A percentile compares a stretch with the other conserved stretches of the same genome.
These are phyloP conservation scores for Exserohilum rostratum DNA, from an alignment of 2,329 filamentous ascomycete species.

Conservation along the genomic window DNA sequence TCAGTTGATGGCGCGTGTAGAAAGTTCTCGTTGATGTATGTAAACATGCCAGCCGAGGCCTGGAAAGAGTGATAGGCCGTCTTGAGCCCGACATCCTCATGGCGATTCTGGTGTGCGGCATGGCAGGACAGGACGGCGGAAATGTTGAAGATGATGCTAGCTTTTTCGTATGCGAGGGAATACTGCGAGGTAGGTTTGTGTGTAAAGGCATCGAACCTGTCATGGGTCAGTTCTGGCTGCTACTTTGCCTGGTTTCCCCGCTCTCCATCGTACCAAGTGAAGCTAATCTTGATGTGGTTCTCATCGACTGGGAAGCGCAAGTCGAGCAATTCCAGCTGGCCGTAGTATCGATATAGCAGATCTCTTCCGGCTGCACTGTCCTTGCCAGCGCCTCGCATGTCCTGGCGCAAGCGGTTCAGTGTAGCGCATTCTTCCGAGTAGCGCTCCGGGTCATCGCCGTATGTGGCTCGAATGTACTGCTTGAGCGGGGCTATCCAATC, in stretches of 20 bases:
- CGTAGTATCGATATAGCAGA: constrained; percentile 95
- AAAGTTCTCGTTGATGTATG: constrained; percentile 99
- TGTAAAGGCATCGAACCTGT: constrained; percentile 98
- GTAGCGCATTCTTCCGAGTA: constrained; percentile 95
- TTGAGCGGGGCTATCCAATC: constrained; percentile 96
- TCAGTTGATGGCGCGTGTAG: constrained; percentile 96
- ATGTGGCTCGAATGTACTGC: constrained; percentile 88
- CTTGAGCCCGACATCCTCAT: constrained; percentile 91
- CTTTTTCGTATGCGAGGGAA: constrained; percentile 96
- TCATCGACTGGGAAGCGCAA: constrained; percentile 96
- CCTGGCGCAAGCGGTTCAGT: constrained; percentile 92
- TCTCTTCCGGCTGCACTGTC: constrained; percentile 94
- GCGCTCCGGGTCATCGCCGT: constrained; percentile 94
- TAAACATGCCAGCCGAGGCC: constrained; percentile 98
- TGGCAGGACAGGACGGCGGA: constrained; percentile 95
- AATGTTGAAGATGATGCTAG: constrained; percentile 99
- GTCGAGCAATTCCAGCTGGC: constrained; percentile 92
- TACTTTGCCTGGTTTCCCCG: background rate
- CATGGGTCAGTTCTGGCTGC: constrained; percentile 25
- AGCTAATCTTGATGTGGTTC: constrained; percentile 98
- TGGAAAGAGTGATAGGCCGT: constrained; percentile 98
- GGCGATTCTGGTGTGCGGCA: constrained; percentile 88
- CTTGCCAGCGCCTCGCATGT: constrained; percentile 96
- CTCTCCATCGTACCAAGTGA: constrained; percentile 78
- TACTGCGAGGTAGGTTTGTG: constrained; percentile 97